Percentiles rank a stretch among this genome's conserved stretches.
These are phyloP conservation scores for Ocimum tenuiflorum DNA, from an alignment of 257 asterid genomes.

Conservation along the genomic window DNA sequence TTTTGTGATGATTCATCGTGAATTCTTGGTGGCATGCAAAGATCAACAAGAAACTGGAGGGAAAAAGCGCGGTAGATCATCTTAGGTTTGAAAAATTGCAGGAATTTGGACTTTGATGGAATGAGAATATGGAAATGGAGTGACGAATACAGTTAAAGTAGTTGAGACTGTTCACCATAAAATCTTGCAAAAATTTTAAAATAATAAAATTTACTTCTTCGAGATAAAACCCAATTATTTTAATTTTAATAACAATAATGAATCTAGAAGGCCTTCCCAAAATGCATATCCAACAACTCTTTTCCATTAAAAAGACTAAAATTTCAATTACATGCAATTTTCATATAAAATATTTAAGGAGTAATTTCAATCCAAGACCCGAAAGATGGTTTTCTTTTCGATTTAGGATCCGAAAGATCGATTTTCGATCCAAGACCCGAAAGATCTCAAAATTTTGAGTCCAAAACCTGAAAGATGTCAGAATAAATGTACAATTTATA, in stretches of 20 bases:
- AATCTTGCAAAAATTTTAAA: neutral
- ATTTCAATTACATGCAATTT: neutral
- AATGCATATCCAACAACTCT: too few relatives aligned
- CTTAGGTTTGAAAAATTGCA: constrained; percentile 27
- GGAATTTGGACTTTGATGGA: neutral
- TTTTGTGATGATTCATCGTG: constrained; percentile 6
- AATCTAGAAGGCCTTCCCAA: too few relatives aligned
- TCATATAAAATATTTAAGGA: too few relatives aligned
- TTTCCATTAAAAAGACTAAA: neutral
- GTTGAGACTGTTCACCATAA: constrained; percentile 40
- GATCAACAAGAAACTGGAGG: constrained; percentile 11
- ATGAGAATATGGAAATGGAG: neutral
- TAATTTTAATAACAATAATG: too few relatives aligned
- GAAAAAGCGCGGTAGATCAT: constrained; percentile 15
- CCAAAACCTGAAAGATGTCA: too few relatives aligned
- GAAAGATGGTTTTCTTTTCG: too few relatives aligned
- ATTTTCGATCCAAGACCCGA: too few relatives aligned
- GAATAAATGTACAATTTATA: too few relatives aligned
- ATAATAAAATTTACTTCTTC: neutral
- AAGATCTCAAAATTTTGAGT: too few relatives aligned
- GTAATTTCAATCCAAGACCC: too few relatives aligned
- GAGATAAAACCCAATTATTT: too few relatives aligned
- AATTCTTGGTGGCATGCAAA: constrained; percentile 3
- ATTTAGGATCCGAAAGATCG: too few relatives aligned
- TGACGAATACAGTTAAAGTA: constrained; percentile 17